A percentile compares a stretch with the other conserved stretches of the same genome.
phyloP scores from a whole-genome alignment of 768 basidiomycete genomes.

The Rhodotorula sphaerocarpa region DNA sequence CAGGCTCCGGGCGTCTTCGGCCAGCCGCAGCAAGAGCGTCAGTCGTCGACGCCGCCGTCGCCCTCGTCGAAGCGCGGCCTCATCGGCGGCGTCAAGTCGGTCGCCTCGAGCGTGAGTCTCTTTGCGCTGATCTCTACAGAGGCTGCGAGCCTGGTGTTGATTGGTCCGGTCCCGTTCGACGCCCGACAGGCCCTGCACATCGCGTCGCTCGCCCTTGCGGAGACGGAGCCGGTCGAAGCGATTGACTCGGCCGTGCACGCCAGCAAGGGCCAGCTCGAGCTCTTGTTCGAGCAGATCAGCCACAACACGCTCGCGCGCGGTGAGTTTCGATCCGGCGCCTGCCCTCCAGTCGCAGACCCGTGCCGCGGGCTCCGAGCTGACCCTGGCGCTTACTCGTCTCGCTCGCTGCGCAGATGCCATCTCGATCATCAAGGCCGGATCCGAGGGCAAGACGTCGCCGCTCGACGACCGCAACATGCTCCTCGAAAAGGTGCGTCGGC shows the following conservation, averaged over 20 bases:
- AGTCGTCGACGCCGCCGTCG: slow-evolving; percentile 1
- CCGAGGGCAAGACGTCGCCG: neutral
- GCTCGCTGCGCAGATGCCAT: too few relatives aligned
- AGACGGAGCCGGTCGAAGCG: neutral
- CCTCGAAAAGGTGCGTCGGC: neutral
- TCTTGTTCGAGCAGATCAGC: slow-evolving; percentile 9
- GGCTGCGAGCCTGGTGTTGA: neutral
- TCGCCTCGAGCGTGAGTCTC: slow-evolving; percentile 9
- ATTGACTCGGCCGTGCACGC: neutral
- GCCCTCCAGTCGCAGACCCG: too few relatives aligned
- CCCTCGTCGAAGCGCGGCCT: neutral
- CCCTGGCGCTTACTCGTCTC: too few relatives aligned
- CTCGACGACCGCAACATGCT: slow-evolving; percentile 32
- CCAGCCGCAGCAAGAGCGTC: neutral
- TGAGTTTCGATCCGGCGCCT: neutral
- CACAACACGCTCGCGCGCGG: slow-evolving; percentile 3
- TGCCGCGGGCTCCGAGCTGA: neutral
- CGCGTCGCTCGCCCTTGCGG: slow-evolving; percentile 10
- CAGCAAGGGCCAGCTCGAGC: neutral
- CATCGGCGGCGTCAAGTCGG: neutral
- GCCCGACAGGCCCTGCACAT: slow-evolving; percentile 5
- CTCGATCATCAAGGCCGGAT: neutral
- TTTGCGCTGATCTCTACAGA: neutral
- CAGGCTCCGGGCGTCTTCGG: neutral
- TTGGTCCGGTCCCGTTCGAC: too few relatives aligned